Conservation (phyloP, 257 asterid genomes). For the Jacaranda mimosifolia region DNA sequence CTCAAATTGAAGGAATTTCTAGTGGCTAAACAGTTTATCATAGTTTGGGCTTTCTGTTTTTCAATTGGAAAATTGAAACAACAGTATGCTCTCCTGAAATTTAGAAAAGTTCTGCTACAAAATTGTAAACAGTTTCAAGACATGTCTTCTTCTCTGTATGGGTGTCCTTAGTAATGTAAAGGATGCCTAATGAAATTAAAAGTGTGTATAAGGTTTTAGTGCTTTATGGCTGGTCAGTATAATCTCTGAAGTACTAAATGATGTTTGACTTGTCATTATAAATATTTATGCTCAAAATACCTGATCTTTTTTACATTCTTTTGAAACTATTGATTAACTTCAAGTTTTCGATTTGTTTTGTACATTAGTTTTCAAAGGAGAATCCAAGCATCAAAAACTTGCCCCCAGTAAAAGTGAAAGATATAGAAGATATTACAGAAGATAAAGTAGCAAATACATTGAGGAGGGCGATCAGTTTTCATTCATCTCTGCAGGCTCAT, state of each 20-base stretch:
- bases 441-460: constrained; percentile 73
- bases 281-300: neutral
- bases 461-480: constrained; percentile 80
- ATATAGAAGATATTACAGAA: constrained; percentile 76
- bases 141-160: neutral
- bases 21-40: neutral
- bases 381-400: constrained; percentile 50
- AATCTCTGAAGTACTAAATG: constrained; percentile 8
- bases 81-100: neutral
- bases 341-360: constrained; percentile 30
- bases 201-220: neutral
- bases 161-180: neutral
- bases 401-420: constrained; percentile 80
- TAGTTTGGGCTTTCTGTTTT: neutral
- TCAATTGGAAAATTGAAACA: neutral
- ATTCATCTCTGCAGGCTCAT: constrained; percentile 83
- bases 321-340: constrained; percentile 31
- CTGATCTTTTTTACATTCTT: constrained; percentile 6
- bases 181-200: neutral
- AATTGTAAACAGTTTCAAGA: neutral
- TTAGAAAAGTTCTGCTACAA: constrained; percentile 5
- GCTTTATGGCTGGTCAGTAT: neutral
- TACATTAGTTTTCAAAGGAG: constrained; percentile 85
- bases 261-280: constrained; percentile 14
- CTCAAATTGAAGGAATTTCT: neutral